Base-by-base conservation (phyloP, 2,329 filamentous ascomycete genomes). In the Aspergillus proliferans region DNA sequence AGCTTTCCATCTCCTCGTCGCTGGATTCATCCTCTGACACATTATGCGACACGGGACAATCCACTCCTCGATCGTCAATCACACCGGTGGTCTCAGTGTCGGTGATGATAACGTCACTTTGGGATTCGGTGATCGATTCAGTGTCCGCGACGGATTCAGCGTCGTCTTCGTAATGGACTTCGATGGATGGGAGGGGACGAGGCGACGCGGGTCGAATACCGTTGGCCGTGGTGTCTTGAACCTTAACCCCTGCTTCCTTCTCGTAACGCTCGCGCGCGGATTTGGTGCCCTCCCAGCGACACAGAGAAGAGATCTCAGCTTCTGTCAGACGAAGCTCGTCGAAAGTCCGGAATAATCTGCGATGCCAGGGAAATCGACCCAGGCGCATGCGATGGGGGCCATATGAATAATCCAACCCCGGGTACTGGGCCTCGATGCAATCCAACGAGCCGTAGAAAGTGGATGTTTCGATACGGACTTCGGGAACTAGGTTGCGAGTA, bases 381-480 rank as follows among this genome's bases (percentile, higher is more conserved):
- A 85, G 72, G 38, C 82, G 76, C 71, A 82, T 80, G 48, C 82
- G 77, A 68, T 85, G 82, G 1, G 82, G 80, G 6, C 71, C 68
- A 58, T 80, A 74, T 43, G 78, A 78, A 65, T 85, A 85, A 71
- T 85, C 82, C 43, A 85, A 72, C 30, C 82, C 82, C 0, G 82
- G 82, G 58, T 85, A 85, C 51, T 82, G 80, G 45, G 82, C 81
- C 71, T 85, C 82, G 52, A 83, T 74, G 58, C 77, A 81, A 70
- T 84, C 81, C 42, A 84, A 72, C 38, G 78, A 75, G 58, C 82
- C 82, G 67, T 84, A 85, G 70, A 84, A 85, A 45, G 75, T 78
- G 47, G 77, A 76, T 1, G 81, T 83, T 65, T 85, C 82, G 55
- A 81, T 73, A 51, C 82, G 79, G 47, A 85, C 81, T 71, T 85